A percentile compares a stretch with the other conserved stretches of the same genome.
phyloP scores from a whole-genome alignment of 1,284 basidiomycete genomes.

The Ustilago sp. region DNA sequence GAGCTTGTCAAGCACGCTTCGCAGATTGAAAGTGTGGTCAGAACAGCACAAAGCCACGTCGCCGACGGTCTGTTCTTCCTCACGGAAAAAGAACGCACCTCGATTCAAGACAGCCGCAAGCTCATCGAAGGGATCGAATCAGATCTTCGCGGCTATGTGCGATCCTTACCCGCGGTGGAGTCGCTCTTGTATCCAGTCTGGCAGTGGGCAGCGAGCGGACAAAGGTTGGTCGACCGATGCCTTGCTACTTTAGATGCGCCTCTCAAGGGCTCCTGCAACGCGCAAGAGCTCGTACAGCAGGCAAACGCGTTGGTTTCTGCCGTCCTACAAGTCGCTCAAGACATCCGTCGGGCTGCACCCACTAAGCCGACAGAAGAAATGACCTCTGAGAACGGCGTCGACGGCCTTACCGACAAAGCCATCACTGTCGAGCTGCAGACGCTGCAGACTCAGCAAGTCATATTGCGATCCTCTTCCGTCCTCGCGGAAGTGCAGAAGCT shows the following conservation, averaged over 20 bases:
- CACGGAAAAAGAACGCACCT: conserved; percentile 23
- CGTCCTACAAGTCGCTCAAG: conserved; percentile 64
- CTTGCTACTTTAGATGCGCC: conserved; percentile 23
- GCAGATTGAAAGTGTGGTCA: conserved; percentile 15
- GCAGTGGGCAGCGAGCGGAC: conserved; percentile 18
- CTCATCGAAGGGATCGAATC: conserved; percentile 19
- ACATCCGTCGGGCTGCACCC: conserved; percentile 39
- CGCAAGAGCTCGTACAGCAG: conserved; percentile 28
- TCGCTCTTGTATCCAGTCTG: conserved; percentile 35
- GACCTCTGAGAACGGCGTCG: conserved; percentile 2
- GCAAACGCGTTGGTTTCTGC: conserved; percentile 55
- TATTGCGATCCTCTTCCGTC: conserved; percentile 43
- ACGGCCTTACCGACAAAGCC: conserved; percentile 48
- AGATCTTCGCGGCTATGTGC: conserved; percentile 13
- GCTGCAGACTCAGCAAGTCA: conserved; percentile 31
- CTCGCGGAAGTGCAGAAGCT: conserved; percentile 35
- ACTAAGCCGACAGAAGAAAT: background rate
- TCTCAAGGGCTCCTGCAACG: conserved; percentile 12
- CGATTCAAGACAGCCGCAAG: conserved; percentile 13
- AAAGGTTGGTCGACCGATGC: conserved; percentile 17
- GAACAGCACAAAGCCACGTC: background rate
- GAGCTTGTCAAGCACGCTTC: conserved; percentile 23
- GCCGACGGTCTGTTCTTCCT: conserved; percentile 24
- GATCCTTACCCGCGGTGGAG: conserved; percentile 28
- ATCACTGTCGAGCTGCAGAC: conserved; percentile 31